Evolutionary conservation across 768 basidiomycete species (phyloP).

Genomic region (Pleurotus ostreatus): DNA sequence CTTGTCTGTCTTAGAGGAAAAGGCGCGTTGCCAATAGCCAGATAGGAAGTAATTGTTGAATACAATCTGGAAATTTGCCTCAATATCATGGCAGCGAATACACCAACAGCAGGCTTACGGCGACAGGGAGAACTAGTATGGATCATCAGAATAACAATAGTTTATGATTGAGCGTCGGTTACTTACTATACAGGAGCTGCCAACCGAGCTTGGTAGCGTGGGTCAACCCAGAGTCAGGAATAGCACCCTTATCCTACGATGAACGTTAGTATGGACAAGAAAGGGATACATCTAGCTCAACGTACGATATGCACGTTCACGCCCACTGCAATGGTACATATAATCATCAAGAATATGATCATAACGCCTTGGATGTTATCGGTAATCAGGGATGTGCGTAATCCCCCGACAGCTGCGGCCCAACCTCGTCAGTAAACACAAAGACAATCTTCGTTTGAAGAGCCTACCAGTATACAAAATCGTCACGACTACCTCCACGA

Average conservation of each 20-base stretch:
- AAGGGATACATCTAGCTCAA: neutral
- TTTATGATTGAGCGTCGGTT: neutral
- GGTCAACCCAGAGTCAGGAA: neutral
- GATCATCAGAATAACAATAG: too few species aligned
- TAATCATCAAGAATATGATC: slow-evolving; percentile 4
- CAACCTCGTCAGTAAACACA: neutral
- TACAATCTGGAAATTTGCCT: neutral
- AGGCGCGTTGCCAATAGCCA: slow-evolving; percentile 6
- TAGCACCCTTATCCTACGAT: neutral
- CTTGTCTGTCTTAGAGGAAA: slow-evolving; percentile 6
- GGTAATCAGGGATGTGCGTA: slow-evolving; percentile 4
- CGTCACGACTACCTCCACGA: slow-evolving; percentile 5
- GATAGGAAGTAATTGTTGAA: slow-evolving; percentile 8
- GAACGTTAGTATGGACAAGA: neutral
- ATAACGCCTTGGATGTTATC: slow-evolving; percentile 5
- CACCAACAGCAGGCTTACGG: neutral
- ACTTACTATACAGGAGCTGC: slow-evolving; percentile 6
- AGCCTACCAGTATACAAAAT: slow-evolving; percentile 3
- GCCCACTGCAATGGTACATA: slow-evolving; percentile 5
- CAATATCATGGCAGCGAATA: neutral
- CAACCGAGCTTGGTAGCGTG: slow-evolving; percentile 2
- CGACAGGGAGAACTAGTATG: neutral
- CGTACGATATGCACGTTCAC: neutral
- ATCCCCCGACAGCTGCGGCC: neutral
- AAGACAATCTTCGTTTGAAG: neutral